Evolutionary conservation across 768 basidiomycete species (phyloP).

Genomic region (Gymnopilus junonius): DNA sequence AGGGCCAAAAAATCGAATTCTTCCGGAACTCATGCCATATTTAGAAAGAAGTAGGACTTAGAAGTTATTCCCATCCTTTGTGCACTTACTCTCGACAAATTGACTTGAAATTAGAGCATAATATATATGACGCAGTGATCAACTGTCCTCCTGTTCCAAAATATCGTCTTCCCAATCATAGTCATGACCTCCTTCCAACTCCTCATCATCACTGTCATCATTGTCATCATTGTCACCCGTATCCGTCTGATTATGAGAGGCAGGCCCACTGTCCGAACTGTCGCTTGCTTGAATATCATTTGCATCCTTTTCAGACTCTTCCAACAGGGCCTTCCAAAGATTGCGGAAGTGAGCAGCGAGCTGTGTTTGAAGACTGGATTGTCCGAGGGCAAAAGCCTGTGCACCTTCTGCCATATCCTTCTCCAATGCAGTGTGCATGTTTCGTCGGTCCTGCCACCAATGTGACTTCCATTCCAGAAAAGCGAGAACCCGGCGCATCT

Average conservation of each 20-base stretch:
- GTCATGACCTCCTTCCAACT: neutral
- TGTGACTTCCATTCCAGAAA: constrained; percentile 4
- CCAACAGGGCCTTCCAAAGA: neutral
- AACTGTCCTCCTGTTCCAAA: neutral
- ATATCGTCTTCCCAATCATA: neutral
- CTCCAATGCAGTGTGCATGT: neutral
- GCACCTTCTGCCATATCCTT: neutral
- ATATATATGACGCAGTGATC: neutral
- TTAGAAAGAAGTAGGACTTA: neutral
- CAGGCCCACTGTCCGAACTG: neutral
- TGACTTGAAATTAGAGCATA: too few relatives aligned
- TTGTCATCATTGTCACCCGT: neutral
- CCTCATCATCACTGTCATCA: neutral
- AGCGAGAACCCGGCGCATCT: neutral
- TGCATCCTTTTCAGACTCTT: neutral
- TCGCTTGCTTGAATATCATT: neutral
- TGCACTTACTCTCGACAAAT: neutral
- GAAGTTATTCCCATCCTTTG: too few relatives aligned
- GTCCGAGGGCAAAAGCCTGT: neutral
- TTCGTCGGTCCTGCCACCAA: neutral
- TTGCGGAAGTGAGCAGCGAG: constrained; percentile 2
- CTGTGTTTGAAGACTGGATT: neutral
- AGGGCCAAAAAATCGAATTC: too few relatives aligned
- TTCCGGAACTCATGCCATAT: too few relatives aligned
- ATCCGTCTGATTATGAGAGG: neutral